phyloP scores from a whole-genome alignment of 331 rosid genomes.

The Rosa hybrid region DNA sequence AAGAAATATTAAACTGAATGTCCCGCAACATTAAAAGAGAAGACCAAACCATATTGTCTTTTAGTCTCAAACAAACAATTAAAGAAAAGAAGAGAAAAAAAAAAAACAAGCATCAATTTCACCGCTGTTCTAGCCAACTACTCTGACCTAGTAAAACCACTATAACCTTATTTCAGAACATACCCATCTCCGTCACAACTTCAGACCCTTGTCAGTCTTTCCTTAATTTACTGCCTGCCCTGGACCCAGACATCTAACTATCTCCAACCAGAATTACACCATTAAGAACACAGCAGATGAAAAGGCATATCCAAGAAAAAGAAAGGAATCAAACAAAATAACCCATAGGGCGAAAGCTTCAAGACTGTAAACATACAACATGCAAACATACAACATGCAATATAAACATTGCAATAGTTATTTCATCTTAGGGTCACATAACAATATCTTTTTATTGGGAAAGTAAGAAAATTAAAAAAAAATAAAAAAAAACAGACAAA shows the following conservation, averaged over 20 bases:
- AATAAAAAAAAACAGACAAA: background rate
- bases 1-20: background rate
- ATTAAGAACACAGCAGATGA: background rate
- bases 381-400: background rate
- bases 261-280: background rate
- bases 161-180: background rate
- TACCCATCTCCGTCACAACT: background rate
- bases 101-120: background rate
- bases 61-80: background rate
- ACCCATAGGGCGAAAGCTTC: background rate
- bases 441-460: constrained; percentile 6
- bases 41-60: background rate
- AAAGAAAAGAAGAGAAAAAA: background rate
- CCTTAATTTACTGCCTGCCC: background rate
- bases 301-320: background rate
- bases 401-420: background rate
- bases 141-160: background rate
- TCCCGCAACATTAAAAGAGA: background rate
- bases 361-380: background rate
- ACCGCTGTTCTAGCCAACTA: background rate
- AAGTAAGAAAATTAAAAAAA: background rate
- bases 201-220: background rate
- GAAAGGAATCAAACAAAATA: background rate
- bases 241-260: background rate
- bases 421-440: background rate